Evolutionary conservation across 345 rosid genomes (phyloP), one percentile per base, ranked within the genome.

Genomic region (Moricandia arvensis): DNA sequence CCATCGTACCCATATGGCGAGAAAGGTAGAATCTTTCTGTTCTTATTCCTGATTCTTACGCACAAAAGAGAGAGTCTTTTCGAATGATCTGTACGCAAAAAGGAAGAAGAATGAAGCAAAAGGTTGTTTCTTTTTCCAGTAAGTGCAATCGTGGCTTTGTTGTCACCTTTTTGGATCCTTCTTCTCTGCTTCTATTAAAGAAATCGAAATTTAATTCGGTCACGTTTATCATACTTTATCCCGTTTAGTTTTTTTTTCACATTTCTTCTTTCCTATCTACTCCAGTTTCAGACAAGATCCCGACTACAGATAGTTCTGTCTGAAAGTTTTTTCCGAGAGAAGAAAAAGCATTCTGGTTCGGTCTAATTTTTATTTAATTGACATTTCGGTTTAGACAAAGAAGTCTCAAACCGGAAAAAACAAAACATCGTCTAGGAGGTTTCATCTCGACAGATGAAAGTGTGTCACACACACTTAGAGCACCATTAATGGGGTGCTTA

Each of bases 1-100:
- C 77, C 81, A 84, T 63, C 53, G 47, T 4, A 49, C 53, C 53
- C 53, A 5, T 5, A 47, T n/a, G 53, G 18, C n/a, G 17, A 47
- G 53, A 47, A 47, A 47, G 53, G 17, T 47, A 47, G 53, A n/a
- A 47, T 47, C 18, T 47, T 47, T 43, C 4, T 15, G 12, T 43
- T 43, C 51, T 43, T n/a, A 47, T 47, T 45, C 53, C 18, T n/a
- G 57, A 5, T 49, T 49, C 24, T 4, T 15, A 49, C 57, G 16
- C 8, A 2, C 4, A 49, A 49, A 16, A 45, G 16, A n/a, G 47
- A 45, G 21, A 49, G 57, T 13, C 51, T 43, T 43, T 43, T 11
- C 2, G 41, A 37, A 41, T 16, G 53, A 45, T 15, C 13, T 15
- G 24, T 7, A 49, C 57, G 24, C 57, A 49, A 49, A n/a, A 49